Evolutionary conservation across 805 yeast genomes (phyloP).

Genomic region (Candida boleticola): DNA sequence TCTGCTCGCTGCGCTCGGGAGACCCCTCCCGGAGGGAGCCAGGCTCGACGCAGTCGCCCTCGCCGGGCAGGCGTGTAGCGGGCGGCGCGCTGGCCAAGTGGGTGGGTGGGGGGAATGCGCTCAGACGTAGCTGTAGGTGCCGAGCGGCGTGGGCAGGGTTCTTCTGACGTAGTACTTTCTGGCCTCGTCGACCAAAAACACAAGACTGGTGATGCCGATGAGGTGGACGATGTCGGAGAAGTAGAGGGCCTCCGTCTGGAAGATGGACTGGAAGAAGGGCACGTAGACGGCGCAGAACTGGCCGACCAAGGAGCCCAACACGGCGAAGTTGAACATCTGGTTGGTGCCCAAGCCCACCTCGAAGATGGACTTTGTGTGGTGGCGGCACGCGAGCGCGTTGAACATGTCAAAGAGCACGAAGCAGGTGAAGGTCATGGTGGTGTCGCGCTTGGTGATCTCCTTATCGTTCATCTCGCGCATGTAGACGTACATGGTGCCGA

Average conservation of each 20-base stretch:
- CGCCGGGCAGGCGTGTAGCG: too few relatives aligned
- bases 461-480: constrained; percentile 82
- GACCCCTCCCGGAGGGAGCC: too few relatives aligned
- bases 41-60: too few relatives aligned
- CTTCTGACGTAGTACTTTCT: constrained; percentile 51
- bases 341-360: constrained; percentile 72
- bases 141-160: constrained; percentile 8
- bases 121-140: background rate
- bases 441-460: constrained; percentile 86
- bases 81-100: too few relatives aligned
- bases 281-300: constrained; percentile 91
- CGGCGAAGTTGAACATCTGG: constrained; percentile 91
- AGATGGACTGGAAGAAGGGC: constrained; percentile 87
- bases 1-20: too few relatives aligned
- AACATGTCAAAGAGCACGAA: constrained; percentile 96
- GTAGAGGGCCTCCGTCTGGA: constrained; percentile 90
- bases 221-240: constrained; percentile 68
- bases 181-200: constrained; percentile 80
- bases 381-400: constrained; percentile 93
- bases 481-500: constrained; percentile 87
- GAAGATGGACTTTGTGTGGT: constrained; percentile 77
- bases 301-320: constrained; percentile 81
- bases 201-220: constrained; percentile 66
- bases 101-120: too few relatives aligned
- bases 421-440: constrained; percentile 98